Evolutionary conservation across 2,329 filamentous ascomycete species (phyloP), one percentile per base, ranked within the genome.

Genomic region (Dactylellina drechsleri): DNA sequence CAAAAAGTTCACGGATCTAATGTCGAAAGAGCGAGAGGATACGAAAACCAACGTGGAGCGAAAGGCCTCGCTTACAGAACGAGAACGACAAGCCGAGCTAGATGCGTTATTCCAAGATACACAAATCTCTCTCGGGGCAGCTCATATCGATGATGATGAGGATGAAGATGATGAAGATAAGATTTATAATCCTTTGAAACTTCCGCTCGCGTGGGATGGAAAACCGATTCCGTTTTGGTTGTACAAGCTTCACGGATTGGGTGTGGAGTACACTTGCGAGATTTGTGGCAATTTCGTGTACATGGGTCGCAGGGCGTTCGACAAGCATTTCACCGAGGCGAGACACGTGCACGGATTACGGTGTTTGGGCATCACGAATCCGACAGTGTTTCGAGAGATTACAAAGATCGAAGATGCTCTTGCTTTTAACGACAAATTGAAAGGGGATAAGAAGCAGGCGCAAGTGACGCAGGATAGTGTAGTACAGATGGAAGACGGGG

Each of bases 211-310:
- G 1, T 99, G 96, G 96, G 95, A 99, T 78, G 95, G 96, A 79
- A 99, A 99, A 81, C 95, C 96, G 0, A 99, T 99, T 79, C 95
- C 96, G 0, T 99, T 95, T 85, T 99, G 95, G 95, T 87, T 99
- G 15, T 99, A 98, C 85, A 95, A 97, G 79, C 86, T 99, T 15
- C 95, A 99, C 81, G 95, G 95, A 0, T 85, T 99, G 26, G 95
- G 95, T 7, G 93, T 97, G 12, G 95, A 99, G 79, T 97, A 97
- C 78, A 87, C 91, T 0, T 99, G 95, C 84, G 94, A 99, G 81
- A 92, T 99, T 67, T 99, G 95, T 81, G 95, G 95, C 66, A 98
- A 98, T 82, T 97, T 93, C 80, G 93, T 97, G n/a, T 98, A 98
- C 84, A 97, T 97, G 91, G 95, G 95, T 15, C 87, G 95, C 23